Evolutionary conservation across 805 yeast genomes (phyloP).

Genomic region (Wickerhamiella lipophila): DNA sequence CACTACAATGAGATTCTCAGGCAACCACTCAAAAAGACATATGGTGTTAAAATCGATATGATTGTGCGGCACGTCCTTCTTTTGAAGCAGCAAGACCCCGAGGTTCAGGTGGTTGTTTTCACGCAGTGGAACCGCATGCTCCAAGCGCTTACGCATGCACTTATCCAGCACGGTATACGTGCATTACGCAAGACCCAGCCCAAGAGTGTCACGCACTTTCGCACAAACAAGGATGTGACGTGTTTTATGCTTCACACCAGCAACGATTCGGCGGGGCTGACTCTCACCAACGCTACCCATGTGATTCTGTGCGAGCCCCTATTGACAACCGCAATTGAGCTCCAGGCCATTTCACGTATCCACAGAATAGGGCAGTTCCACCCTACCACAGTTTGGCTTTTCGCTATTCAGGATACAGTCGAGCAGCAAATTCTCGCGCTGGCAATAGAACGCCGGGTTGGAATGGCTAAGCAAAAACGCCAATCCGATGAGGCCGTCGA

Average conservation of each 20-base stretch:
- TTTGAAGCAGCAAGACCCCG: constrained; percentile 43
- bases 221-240: constrained; percentile 48
- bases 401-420: constrained; percentile 68
- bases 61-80: constrained; percentile 61
- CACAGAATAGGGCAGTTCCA: constrained; percentile 83
- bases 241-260: constrained; percentile 78
- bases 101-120: constrained; percentile 70
- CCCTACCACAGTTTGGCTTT: constrained; percentile 85
- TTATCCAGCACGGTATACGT: constrained; percentile 36
- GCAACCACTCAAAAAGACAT: constrained; percentile 36
- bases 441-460: constrained; percentile 45
- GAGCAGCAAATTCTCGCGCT: constrained; percentile 76
- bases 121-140: constrained; percentile 82
- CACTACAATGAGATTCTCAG: constrained; percentile 30
- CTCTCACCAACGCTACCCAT: constrained; percentile 83
- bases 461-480: constrained; percentile 23
- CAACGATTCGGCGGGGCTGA: constrained; percentile 69
- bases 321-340: constrained; percentile 71
- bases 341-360: constrained; percentile 84
- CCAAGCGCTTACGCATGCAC: constrained; percentile 50
- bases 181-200: constrained; percentile 7
- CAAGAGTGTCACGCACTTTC: constrained; percentile 41
- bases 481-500: constrained; percentile 15
- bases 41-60: constrained; percentile 80
- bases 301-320: constrained; percentile 88